phyloP scores from a whole-genome alignment of 257 asterid genomes.

The Solanum sitiens region DNA sequence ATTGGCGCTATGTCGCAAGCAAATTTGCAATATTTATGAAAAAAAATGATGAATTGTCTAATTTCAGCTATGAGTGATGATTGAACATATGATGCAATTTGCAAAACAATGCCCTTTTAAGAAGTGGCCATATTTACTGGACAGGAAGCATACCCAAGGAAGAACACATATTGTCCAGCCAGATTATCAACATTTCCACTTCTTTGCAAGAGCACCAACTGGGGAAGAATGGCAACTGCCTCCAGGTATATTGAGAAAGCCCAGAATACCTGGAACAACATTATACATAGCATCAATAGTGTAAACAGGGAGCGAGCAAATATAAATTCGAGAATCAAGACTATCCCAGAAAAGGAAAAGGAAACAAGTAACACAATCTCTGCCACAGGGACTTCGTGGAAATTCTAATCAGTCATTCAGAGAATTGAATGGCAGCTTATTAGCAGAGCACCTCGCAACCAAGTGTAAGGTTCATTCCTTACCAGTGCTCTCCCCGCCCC shows the following conservation, averaged over 20 bases:
- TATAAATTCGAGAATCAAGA: not conserved
- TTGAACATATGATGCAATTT: not conserved
- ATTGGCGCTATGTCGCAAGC: not conserved
- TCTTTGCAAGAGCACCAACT: slow-evolving; percentile 89
- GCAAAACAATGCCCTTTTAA: not conserved
- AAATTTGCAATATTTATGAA: not conserved
- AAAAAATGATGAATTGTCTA: not conserved
- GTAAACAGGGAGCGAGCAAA: not conserved
- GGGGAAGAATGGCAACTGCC: slow-evolving; percentile 80
- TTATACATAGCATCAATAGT: not conserved
- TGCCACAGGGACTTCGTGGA: not conserved
- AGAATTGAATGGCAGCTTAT: not conserved
- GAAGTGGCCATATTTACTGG: not conserved
- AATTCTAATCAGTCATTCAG: not conserved
- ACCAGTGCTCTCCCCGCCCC: not conserved
- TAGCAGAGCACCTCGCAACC: not conserved
- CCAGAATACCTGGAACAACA: slow-evolving; percentile 61
- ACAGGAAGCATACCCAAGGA: slow-evolving; percentile 67
- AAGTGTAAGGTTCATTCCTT: not conserved
- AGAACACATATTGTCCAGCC: slow-evolving; percentile 86
- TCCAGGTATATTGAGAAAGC: slow-evolving; percentile 81
- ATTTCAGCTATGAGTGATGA: not conserved
- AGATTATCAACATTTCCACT: slow-evolving; percentile 96
- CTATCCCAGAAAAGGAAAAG: not conserved
- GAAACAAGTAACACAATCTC: not conserved